Percentiles rank a stretch among this genome's conserved stretches.
Conservation (phyloP, 352 stramenopile genomes). For the Globisporangium lucens region DNA sequence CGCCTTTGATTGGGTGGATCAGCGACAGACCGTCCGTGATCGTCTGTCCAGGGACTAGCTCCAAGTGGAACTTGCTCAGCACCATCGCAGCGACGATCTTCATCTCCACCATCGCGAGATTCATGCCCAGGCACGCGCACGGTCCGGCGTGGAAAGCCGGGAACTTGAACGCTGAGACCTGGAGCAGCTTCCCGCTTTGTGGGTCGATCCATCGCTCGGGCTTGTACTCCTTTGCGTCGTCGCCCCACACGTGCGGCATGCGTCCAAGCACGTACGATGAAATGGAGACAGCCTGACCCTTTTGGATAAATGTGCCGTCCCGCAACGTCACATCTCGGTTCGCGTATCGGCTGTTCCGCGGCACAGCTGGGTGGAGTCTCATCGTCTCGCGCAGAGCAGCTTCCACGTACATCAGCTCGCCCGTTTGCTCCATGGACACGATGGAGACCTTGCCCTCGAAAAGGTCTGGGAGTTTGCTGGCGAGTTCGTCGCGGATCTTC, state of each 20-base stretch:
- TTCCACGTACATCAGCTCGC: neutral
- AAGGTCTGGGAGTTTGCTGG: neutral
- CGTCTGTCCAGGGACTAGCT: neutral
- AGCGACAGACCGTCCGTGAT: neutral
- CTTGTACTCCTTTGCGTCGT: constrained; percentile 41
- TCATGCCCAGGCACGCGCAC: neutral
- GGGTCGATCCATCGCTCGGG: constrained; percentile 60
- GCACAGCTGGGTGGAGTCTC: neutral
- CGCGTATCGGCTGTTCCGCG: neutral
- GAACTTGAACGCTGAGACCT: neutral
- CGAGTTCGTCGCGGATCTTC: neutral
- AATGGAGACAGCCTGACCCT: neutral
- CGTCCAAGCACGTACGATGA: neutral
- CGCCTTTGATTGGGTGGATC: neutral
- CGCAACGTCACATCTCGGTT: neutral
- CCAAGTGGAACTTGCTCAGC: neutral
- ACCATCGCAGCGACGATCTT: neutral
- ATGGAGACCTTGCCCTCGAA: neutral
- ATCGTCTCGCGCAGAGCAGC: neutral
- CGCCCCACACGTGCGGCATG: constrained; percentile 32
- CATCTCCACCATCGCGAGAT: neutral
- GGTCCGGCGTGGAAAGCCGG: neutral
- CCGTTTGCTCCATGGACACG: neutral
- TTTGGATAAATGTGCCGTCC: neutral
- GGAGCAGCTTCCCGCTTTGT: neutral